Percentiles rank a stretch among this genome's conserved stretches.
phyloP scores from a whole-genome alignment of 1,139 yeast species.

The Neolecta irregularis region DNA sequence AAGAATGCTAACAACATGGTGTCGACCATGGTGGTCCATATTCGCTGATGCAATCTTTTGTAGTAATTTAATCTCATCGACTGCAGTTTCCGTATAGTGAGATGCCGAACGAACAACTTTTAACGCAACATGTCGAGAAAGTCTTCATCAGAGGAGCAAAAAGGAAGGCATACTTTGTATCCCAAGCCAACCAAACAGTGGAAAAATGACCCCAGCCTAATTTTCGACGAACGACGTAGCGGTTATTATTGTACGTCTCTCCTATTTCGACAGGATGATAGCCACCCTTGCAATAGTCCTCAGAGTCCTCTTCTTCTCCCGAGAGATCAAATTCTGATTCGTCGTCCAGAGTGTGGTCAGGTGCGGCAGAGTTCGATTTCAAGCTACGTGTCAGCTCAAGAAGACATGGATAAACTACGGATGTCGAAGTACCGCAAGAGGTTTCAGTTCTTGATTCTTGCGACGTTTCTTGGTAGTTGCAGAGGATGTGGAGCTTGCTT shows the following conservation, averaged over 20 bases:
- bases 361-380: too few species aligned
- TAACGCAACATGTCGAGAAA: conserved; percentile 63
- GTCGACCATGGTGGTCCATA: conserved; percentile 53
- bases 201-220: conserved; percentile 89
- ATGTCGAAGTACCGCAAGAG: too few species aligned
- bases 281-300: conserved; percentile 69
- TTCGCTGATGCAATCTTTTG: conserved; percentile 33
- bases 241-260: conserved; percentile 42
- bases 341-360: too few species aligned
- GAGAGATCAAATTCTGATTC: too few species aligned
- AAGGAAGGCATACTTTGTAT: conserved; percentile 23
- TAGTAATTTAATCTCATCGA: conserved; percentile 63
- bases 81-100: conserved; percentile 70
- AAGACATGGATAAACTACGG: too few species aligned
- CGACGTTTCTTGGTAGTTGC: too few species aligned
- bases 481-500: too few species aligned
- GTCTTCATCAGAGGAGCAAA: too few species aligned
- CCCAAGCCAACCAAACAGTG: conserved; percentile 76
- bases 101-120: conserved; percentile 59
- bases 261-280: conserved; percentile 76
- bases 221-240: conserved; percentile 57
- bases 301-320: conserved; percentile 46
- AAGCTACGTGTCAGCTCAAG: too few species aligned
- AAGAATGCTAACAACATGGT: conserved; percentile 50
- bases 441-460: too few species aligned